A percentile compares a stretch with the other conserved stretches of the same genome.
Conservation (phyloP, 108 stramenopile species). For the Skeletonema grethae region DNA sequence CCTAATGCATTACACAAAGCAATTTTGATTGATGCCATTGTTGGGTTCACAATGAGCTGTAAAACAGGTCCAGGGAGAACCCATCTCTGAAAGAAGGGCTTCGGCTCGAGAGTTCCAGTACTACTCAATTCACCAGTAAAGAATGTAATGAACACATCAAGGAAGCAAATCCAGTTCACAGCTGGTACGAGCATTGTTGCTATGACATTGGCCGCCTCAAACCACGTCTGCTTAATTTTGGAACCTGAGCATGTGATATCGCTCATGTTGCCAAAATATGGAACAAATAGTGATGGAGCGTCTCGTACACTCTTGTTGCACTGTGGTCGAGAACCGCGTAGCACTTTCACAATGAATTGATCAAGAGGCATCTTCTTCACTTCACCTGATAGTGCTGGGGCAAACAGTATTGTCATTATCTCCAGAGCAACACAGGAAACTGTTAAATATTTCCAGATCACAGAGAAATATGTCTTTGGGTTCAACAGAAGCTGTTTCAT, state of each 20-base stretch:
- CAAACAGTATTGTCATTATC: constrained; percentile 47
- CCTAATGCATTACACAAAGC: constrained; percentile 12
- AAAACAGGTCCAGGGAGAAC: constrained; percentile 73
- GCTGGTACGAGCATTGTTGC: constrained; percentile 51
- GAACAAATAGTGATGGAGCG: constrained; percentile 20
- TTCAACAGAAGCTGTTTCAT: constrained; percentile 55
- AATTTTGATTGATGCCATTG: constrained; percentile 52
- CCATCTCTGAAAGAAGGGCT: constrained; percentile 67
- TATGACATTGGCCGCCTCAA: constrained; percentile 43
- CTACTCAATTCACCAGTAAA: constrained; percentile 75
- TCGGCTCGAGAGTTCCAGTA: constrained; percentile 59
- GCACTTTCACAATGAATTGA: constrained; percentile 25
- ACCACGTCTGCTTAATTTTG: constrained; percentile 29
- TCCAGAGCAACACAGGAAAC: constrained; percentile 62
- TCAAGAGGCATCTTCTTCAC: constrained; percentile 48
- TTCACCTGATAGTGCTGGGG: constrained; percentile 57
- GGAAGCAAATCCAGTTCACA: constrained; percentile 56
- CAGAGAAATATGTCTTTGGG: constrained; percentile 77
- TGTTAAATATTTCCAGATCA: constrained; percentile 67
- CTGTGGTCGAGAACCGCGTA: constrained; percentile 22
- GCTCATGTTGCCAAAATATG: constrained; percentile 36
- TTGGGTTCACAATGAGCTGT: constrained; percentile 77
- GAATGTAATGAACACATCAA: constrained; percentile 83
- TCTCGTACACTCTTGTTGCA: constrained; percentile 5
- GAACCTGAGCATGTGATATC: constrained; percentile 36